Conservation (phyloP, 2,329 filamentous ascomycete species). For the Phialophora verrucosa region DNA sequence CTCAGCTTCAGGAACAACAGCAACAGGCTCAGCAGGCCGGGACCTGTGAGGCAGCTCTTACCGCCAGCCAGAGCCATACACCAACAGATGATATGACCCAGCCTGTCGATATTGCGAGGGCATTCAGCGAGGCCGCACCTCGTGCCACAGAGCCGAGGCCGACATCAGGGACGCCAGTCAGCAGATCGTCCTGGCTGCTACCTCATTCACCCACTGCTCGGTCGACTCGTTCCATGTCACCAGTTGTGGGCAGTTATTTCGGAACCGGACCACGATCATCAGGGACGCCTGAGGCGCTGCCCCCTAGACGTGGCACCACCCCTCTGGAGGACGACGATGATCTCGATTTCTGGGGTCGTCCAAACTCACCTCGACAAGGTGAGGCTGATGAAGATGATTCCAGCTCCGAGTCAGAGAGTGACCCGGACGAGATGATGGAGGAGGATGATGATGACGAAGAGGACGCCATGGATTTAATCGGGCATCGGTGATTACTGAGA, state of each 20-base stretch:
- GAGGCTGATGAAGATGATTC: conserved; percentile 43
- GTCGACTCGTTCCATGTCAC: conserved; percentile 48
- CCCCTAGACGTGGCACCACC: conserved; percentile 16
- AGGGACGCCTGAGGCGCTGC: conserved; percentile 23
- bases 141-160: conserved; percentile 36
- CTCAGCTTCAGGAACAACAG: conserved; percentile 35
- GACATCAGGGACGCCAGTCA: conserved; percentile 36
- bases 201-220: conserved; percentile 41
- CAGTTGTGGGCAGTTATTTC: conserved; percentile 54
- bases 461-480: conserved; percentile 58
- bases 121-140: conserved; percentile 20
- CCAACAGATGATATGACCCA: conserved; percentile 32
- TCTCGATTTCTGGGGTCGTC: conserved; percentile 62
- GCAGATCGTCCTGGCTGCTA: conserved; percentile 43
- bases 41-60: conserved; percentile 38
- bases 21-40: conserved; percentile 40
- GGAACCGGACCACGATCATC: conserved; percentile 47
- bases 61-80: conserved; percentile 38
- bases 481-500: conserved; percentile 52
- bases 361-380: conserved; percentile 47
- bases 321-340: conserved; percentile 59
- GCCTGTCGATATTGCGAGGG: conserved; percentile 21
- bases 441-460: conserved; percentile 54
- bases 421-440: conserved; percentile 54
- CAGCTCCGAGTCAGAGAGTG: conserved; percentile 45